phyloP scores from a whole-genome alignment of 306 rosid species.

The Dicorynia guianensis region DNA sequence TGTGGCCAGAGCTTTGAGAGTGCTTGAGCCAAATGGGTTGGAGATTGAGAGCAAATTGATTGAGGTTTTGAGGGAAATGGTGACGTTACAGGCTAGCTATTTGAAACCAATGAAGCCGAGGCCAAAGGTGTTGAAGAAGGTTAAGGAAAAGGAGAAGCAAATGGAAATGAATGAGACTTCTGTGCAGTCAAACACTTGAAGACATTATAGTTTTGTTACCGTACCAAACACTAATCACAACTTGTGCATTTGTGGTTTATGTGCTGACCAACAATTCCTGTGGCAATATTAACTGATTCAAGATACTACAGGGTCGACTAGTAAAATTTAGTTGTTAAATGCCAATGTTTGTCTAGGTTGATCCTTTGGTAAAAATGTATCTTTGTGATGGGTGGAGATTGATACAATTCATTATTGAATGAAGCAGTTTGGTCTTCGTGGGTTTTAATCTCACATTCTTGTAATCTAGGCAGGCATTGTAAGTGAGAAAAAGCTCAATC shows the following conservation, averaged over 20 bases:
- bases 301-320: not conserved
- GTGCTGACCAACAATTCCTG: not conserved
- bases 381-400: conserved; percentile 1
- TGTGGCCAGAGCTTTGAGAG: conserved; percentile 73
- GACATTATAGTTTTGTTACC: not conserved
- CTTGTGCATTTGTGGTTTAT: not conserved
- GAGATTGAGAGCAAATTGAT: conserved; percentile 61
- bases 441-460: not conserved
- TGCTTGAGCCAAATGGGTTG: conserved; percentile 68
- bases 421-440: not conserved
- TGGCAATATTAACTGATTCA: not conserved
- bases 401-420: not conserved
- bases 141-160: conserved; percentile 29
- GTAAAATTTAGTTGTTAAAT: not conserved
- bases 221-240: too few species aligned
- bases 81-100: conserved; percentile 66
- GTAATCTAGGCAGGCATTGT: not conserved
- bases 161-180: conserved; percentile 24
- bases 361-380: not conserved
- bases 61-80: conserved; percentile 75
- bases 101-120: conserved; percentile 72
- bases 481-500: not conserved
- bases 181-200: not conserved
- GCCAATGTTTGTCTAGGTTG: conserved; percentile 4
- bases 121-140: conserved; percentile 67